phyloP scores from a whole-genome alignment of 805 yeast genomes.

The Millerozyma acaciae region DNA sequence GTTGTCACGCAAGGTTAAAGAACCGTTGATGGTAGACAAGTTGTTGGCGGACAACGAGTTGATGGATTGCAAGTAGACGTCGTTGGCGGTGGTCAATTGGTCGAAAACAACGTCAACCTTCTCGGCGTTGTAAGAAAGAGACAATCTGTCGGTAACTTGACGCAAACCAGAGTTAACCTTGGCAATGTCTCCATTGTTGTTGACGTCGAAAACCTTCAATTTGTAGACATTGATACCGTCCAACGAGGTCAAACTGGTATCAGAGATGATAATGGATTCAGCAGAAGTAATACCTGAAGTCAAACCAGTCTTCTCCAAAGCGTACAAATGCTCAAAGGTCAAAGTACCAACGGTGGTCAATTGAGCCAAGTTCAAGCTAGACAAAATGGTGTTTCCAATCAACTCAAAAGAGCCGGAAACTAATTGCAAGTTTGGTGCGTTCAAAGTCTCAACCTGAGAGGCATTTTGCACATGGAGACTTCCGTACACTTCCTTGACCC shows the following conservation, averaged over 20 bases:
- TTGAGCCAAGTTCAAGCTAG: constrained; percentile 68
- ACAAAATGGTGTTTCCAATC: constrained; percentile 60
- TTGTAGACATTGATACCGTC: constrained; percentile 56
- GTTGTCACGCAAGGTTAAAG: constrained; percentile 77
- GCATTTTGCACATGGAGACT: constrained; percentile 65
- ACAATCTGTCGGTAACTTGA: constrained; percentile 69
- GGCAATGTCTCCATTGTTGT: constrained; percentile 83
- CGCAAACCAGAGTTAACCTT: constrained; percentile 68
- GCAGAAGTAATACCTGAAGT: constrained; percentile 67
- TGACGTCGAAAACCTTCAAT: constrained; percentile 62
- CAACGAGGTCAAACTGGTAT: constrained; percentile 65
- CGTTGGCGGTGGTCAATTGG: constrained; percentile 78
- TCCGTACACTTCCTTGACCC: constrained; percentile 76
- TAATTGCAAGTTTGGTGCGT: constrained; percentile 75
- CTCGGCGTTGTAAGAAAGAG: constrained; percentile 83
- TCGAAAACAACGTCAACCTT: constrained; percentile 66
- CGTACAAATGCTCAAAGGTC: constrained; percentile 81
- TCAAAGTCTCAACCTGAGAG: constrained; percentile 54
- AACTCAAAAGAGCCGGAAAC: constrained; percentile 70
- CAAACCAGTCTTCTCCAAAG: constrained; percentile 67
- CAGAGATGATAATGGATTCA: constrained; percentile 64
- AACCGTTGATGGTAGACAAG: constrained; percentile 72
- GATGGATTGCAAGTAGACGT: constrained; percentile 80
- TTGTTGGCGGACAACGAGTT: constrained; percentile 65
- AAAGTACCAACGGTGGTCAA: constrained; percentile 81